Base-by-base conservation (phyloP, 306 rosid species). In the Carpinus fangiana region DNA sequence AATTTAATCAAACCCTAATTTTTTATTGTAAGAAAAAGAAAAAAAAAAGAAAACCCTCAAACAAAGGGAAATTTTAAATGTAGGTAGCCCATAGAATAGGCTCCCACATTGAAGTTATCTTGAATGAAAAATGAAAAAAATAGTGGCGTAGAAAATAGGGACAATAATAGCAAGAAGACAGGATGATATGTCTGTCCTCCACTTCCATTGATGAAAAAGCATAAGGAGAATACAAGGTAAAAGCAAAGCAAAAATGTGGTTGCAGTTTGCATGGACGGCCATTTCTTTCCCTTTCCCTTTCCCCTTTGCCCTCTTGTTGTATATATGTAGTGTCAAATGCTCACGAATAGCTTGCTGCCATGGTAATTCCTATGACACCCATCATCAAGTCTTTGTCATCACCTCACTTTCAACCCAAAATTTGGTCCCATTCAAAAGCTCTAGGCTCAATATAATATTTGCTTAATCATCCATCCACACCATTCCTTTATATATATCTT, bases 121-220 rank as follows among this genome's bases (percentile, higher is more conserved):
- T 38, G 26, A 66, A 66, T 38, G 50, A n/a, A 41, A 41, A 66
- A 66, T 10, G 50, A 66, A 13, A 13, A 67, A 13, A 67, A 79
- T 70, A 80, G 79, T 79, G 83, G 47, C 48, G 69, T 82, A 80
- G 80, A 80, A 80, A 80, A 78, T 72, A 74, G 70, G 55, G 60
- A 78, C 72, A 80, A 82, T 82, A 76, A 78, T 82, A 71, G 68
- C 81, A 78, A 80, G 77, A 78, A 81, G 88, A 86, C 86, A 75
- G 45, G 75, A 75, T 26, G 34, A 72, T 69, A 76, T 38, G 41
- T 47, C 57, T 73, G 84, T 61, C 87, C 61, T 70, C 78, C 80
- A 75, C 84, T 83, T 82, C 75, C 80, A 55, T 52, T 23, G 67
- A 65, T 41, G 79, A 60, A 56, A 80, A 80, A 62, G 73, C 36